Conservation (phyloP, 768 basidiomycete genomes). For the Lentinula sp. region DNA sequence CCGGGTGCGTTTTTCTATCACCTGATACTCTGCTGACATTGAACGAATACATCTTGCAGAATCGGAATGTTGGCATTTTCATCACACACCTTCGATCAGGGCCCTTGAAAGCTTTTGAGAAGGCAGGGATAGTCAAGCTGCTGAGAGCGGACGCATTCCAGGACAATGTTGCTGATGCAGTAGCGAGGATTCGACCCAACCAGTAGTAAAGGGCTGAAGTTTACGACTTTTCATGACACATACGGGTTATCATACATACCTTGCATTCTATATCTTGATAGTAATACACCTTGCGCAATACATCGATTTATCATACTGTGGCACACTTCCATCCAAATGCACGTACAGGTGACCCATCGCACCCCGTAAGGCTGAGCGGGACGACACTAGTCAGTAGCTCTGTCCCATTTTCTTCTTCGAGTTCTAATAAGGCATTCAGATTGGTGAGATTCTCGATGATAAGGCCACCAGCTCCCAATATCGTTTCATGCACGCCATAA, state of each 20-base stretch:
- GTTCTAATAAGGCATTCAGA: slow-evolving; percentile 24
- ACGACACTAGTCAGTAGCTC: slow-evolving; percentile 46
- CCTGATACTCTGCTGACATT: neutral
- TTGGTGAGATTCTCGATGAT: slow-evolving; percentile 70
- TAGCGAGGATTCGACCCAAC: slow-evolving; percentile 16
- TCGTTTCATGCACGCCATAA: slow-evolving; percentile 50
- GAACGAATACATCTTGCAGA: slow-evolving; percentile 19
- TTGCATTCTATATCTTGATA: neutral
- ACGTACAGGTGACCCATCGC: slow-evolving; percentile 68
- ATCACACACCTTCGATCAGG: slow-evolving; percentile 41
- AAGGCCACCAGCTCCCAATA: slow-evolving; percentile 55
- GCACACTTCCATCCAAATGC: slow-evolving; percentile 48
- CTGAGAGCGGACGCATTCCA: slow-evolving; percentile 42
- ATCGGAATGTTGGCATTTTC: slow-evolving; percentile 43
- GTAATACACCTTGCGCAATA: neutral
- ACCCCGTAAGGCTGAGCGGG: slow-evolving; percentile 50
- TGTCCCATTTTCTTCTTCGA: slow-evolving; percentile 21
- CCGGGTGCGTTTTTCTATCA: slow-evolving; percentile 35
- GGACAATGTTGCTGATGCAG: slow-evolving; percentile 45
- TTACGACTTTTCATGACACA: neutral
- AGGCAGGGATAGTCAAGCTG: slow-evolving; percentile 46
- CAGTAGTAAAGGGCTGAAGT: neutral
- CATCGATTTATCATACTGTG: neutral
- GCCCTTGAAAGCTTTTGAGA: slow-evolving; percentile 35
- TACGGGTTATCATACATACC: neutral